A percentile compares a stretch with the other conserved stretches of the same genome.
Conservation (phyloP, 495 filamentous ascomycete species). For the Talaromyces ruber region DNA sequence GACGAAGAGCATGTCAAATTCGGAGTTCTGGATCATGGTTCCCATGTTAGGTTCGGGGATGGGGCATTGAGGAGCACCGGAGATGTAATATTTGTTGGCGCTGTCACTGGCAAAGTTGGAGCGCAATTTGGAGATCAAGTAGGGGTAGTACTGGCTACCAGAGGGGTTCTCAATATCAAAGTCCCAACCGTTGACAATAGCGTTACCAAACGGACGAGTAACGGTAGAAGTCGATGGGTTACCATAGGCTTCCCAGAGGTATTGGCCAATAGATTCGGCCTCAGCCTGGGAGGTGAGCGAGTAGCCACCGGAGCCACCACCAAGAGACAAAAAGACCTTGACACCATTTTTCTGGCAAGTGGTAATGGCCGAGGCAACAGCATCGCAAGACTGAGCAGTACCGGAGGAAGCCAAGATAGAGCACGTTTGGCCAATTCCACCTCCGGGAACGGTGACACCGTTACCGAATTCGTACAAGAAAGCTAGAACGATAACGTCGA, state of each 20-base stretch:
- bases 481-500: constrained; percentile 43
- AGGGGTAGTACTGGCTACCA: constrained; percentile 25
- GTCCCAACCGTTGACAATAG: constrained; percentile 53
- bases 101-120: constrained; percentile 30
- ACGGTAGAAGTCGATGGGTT: constrained; percentile 10
- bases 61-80: constrained; percentile 49
- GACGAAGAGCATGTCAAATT: constrained; percentile 31
- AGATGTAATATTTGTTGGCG: constrained; percentile 45
- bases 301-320: constrained; percentile 30
- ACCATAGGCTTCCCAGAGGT: constrained; percentile 45
- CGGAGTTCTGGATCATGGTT: constrained; percentile 17
- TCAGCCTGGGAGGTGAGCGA: constrained; percentile 29
- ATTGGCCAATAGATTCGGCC: constrained; percentile 36
- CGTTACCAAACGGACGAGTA: constrained; percentile 44
- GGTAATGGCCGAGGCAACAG: constrained; percentile 34
- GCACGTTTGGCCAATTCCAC: constrained; percentile 16
- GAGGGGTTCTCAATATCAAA: constrained; percentile 32
- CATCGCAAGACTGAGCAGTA: constrained; percentile 22
- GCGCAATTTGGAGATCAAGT: constrained; percentile 39
- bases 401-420: constrained; percentile 10
- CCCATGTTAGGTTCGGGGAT: constrained; percentile 47
- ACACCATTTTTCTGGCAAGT: constrained; percentile 42
- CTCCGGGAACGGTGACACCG: constrained; percentile 16
- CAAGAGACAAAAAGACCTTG: constrained; percentile 41
- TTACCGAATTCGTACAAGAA: constrained; percentile 38